Evolutionary conservation across 2,329 filamentous ascomycete genomes (phyloP), one percentile per base, ranked within the genome.

Genomic region (Coccinonectria pachysandricola): DNA sequence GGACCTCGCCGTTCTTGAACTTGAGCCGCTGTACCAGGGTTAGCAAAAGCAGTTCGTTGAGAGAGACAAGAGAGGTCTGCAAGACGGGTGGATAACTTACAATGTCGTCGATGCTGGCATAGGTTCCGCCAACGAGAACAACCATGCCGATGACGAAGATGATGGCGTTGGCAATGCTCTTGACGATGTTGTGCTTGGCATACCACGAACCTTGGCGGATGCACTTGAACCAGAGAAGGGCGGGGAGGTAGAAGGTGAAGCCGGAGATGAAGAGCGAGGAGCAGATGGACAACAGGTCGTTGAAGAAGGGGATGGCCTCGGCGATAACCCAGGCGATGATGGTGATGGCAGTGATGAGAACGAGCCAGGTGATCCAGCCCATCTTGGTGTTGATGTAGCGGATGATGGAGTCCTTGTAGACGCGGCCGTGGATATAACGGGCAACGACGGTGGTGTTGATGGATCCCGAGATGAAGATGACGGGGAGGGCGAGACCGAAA

Each of bases 391-490:
- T 64, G 49, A 64, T 52, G 44, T 50, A 63, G 29, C 54, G 53
- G 23, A 50, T 50, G 24, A 61, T 37, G 4, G 52, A 56, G 42
- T 59, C 40, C 32, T 50, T 50, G 48, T 51, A 64, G 8, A 56
- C 38, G 19, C 59, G 54, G 5, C 53, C 57, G 40, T 62, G 58
- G 33, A 64, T 48, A 39, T 62, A 64, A 12, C 59, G 56, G 3
- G 48, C 52, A 19, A 57, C 50, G 9, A 62, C 57, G 4, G 55
- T 59, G 13, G 56, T 60, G 52, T 79, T 76, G 48, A 83, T 76
- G 12, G 79, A 75, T 25, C 79, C 80, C 0, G 79, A 78, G 35
- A 85, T 75, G 42, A 83, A 66, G 47, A 85, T 84, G 28, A 77
- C 81, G 4, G 79, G 79, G 2, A 79, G 56, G 0, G 76, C 79